Evolutionary conservation across 2,329 filamentous ascomycete species (phyloP).

Genomic region (Colletotrichum magnum): DNA sequence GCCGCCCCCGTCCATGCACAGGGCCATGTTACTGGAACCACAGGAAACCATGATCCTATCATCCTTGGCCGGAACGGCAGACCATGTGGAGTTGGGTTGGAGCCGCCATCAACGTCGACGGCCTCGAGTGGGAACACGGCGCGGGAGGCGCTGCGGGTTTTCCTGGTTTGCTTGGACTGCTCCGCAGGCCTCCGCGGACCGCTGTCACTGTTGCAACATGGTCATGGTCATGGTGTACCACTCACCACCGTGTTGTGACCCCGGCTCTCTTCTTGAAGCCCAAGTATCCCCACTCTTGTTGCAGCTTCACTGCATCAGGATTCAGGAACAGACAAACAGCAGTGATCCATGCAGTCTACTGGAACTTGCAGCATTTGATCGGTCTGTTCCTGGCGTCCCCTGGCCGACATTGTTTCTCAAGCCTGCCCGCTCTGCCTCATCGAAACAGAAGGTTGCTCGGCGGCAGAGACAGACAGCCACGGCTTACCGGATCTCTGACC

Average conservation of each 20-base stretch:
- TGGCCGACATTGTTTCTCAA: conserved; percentile 6
- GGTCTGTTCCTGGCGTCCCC: neutral
- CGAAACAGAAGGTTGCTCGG: neutral
- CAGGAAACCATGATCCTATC: conserved; percentile 10
- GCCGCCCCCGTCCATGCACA: conserved; percentile 20
- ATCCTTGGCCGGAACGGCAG: conserved; percentile 28
- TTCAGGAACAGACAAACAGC: neutral
- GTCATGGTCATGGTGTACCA: too few species aligned
- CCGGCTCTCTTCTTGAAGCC: conserved; percentile 21
- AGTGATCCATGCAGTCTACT: neutral
- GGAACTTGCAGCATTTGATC: neutral
- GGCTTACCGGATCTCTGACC: neutral
- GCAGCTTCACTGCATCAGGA: conserved; percentile 24
- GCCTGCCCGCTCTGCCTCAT: neutral
- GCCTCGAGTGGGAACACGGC: conserved; percentile 28
- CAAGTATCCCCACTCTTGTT: conserved; percentile 12
- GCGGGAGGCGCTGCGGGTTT: conserved; percentile 18
- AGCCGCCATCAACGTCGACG: conserved; percentile 28
- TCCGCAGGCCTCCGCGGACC: neutral
- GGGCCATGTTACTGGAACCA: conserved; percentile 7
- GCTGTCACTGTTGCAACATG: too few species aligned
- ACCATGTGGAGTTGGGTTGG: conserved; percentile 20
- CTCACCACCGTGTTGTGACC: neutral
- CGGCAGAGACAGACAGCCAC: neutral
- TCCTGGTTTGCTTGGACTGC: conserved; percentile 1